phyloP scores from a whole-genome alignment of 257 asterid genomes.

The Penstemon barbatus region DNA sequence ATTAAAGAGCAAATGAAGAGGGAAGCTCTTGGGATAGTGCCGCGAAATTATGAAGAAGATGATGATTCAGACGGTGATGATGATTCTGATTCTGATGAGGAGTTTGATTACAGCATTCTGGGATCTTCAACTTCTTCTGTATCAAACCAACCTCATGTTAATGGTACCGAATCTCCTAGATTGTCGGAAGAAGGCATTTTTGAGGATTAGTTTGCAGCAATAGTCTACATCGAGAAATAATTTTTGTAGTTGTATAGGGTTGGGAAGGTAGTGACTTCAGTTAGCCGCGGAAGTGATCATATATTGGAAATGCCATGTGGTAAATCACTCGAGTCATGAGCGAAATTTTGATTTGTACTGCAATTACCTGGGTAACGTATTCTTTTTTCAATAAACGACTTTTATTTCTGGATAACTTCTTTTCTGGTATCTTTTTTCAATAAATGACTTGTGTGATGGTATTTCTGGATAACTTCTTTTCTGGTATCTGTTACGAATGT shows the following conservation, averaged over 20 bases:
- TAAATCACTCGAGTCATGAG: neutral
- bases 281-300: too few relatives aligned
- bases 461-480: too few relatives aligned
- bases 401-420: too few relatives aligned
- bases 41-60: conserved; percentile 44
- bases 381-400: too few relatives aligned
- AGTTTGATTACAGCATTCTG: conserved; percentile 74
- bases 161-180: conserved; percentile 82
- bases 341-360: neutral
- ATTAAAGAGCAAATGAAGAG: conserved; percentile 59
- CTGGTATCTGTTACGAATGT: too few relatives aligned
- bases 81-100: conserved; percentile 48
- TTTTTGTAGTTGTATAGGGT: conserved; percentile 37
- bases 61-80: conserved; percentile 37
- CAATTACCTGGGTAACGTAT: too few relatives aligned
- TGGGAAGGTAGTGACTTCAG: neutral
- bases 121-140: conserved; percentile 47
- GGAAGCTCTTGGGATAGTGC: conserved; percentile 67
- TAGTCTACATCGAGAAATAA: neutral
- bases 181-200: conserved; percentile 83
- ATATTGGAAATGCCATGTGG: too few relatives aligned
- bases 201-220: conserved; percentile 50
- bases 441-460: too few relatives aligned
- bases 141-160: conserved; percentile 72
- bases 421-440: too few relatives aligned